phyloP scores from a whole-genome alignment of 2,329 filamentous ascomycete genomes.

The Emydomyces testavorans region DNA sequence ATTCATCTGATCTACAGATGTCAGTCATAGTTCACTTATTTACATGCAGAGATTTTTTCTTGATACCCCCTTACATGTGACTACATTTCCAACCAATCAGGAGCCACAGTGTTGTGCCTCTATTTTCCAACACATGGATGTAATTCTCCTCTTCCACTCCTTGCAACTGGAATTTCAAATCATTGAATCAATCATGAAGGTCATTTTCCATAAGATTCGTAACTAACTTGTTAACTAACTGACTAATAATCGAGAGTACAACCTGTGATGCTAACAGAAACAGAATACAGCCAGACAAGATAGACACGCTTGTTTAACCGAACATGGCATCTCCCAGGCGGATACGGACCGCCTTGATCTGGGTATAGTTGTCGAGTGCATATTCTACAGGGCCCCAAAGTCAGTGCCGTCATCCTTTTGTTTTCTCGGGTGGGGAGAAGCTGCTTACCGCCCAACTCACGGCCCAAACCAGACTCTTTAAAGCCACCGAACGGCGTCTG shows the following conservation, averaged over 20 bases:
- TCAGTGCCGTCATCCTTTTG: neutral
- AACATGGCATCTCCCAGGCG: constrained; percentile 37
- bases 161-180: no score
- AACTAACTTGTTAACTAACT: no score
- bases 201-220: no score
- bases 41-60: no score
- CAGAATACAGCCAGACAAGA: neutral
- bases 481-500: constrained; percentile 39
- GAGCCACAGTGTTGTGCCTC: no score
- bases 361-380: constrained; percentile 40
- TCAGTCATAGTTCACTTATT: no score
- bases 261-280: neutral
- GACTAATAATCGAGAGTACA: neutral
- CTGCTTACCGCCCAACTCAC: constrained; percentile 33
- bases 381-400: constrained; percentile 24
- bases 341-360: constrained; percentile 39
- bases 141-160: no score
- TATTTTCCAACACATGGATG: no score
- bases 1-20: no score
- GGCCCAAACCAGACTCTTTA: constrained; percentile 36
- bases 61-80: no score
- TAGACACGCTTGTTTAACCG: constrained; percentile 22
- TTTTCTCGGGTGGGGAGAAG: neutral
- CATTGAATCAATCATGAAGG: no score
- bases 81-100: no score